These are phyloP conservation scores for Pterulicium gracile DNA, from an alignment of 1,284 basidiomycete species.

Conservation along the genomic window DNA sequence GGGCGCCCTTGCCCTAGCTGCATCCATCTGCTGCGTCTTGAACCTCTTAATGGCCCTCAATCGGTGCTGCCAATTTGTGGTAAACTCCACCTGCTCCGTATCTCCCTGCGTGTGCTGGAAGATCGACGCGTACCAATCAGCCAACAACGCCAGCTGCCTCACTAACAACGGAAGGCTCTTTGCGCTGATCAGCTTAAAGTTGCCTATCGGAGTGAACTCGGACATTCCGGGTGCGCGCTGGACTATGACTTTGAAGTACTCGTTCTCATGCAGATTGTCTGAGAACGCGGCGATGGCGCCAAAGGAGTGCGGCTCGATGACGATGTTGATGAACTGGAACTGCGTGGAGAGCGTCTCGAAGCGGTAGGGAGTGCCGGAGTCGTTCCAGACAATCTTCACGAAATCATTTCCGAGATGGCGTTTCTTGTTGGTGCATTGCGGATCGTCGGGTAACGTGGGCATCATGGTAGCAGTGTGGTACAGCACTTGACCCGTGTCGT, in stretches of 20 bases:
- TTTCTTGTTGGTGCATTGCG: conserved; percentile 76
- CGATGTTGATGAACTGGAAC: conserved; percentile 97
- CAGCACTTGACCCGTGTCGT: conserved; percentile 91
- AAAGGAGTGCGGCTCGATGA: conserved; percentile 88
- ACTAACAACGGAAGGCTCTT: conserved; percentile 75
- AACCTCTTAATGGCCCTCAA: conserved; percentile 70
- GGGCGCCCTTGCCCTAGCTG: background rate
- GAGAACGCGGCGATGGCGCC: conserved; percentile 76
- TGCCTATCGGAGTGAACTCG: conserved; percentile 83
- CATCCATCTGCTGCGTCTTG: conserved; percentile 14
- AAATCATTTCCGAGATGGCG: conserved; percentile 92
- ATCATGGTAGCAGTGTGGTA: conserved; percentile 98
- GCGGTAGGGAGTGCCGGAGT: conserved; percentile 76
- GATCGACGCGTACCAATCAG: conserved; percentile 82
- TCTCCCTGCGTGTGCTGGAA: conserved; percentile 69
- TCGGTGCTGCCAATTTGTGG: conserved; percentile 82
- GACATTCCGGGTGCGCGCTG: conserved; percentile 83
- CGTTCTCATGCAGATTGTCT: conserved; percentile 70
- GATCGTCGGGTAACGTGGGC: conserved; percentile 70
- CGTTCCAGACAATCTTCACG: conserved; percentile 96
- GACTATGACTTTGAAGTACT: conserved; percentile 87
- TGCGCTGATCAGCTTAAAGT: conserved; percentile 88
- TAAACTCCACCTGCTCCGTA: conserved; percentile 63
- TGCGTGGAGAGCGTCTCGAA: conserved; percentile 89
- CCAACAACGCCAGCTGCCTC: conserved; percentile 75